A percentile compares a stretch with the other conserved stretches of the same genome.
Conservation (phyloP, 495 filamentous ascomycete genomes). For the Aspergillus taichungensis region DNA sequence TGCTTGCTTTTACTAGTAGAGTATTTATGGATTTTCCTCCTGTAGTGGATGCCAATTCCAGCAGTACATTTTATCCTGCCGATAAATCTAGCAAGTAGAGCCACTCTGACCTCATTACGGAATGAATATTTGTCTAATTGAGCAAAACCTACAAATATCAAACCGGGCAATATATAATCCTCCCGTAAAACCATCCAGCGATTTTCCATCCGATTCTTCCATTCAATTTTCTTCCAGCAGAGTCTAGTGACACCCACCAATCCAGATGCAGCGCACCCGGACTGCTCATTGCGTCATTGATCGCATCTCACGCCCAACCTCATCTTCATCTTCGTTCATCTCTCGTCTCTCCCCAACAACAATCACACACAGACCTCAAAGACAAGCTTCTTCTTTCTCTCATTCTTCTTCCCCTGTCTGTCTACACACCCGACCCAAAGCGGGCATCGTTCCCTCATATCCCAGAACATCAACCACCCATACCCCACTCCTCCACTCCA, state of each 20-base stretch:
- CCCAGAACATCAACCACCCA: neutral
- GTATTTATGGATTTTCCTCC: no score
- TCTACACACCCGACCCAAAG: neutral
- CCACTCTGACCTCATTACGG: no score
- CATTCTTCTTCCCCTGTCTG: neutral
- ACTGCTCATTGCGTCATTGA: slow-evolving; percentile 35
- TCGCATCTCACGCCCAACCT: slow-evolving; percentile 14
- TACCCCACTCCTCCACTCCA: slow-evolving; percentile 1
- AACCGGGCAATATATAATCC: no score
- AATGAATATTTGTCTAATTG: no score
- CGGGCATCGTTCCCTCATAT: slow-evolving; percentile 2
- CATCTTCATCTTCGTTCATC: slow-evolving; percentile 9
- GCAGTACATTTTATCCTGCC: neutral
- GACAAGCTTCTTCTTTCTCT: no score
- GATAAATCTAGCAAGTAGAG: neutral
- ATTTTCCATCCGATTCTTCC: no score
- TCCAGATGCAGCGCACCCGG: slow-evolving; percentile 8
- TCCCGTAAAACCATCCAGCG: no score
- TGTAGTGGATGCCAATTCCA: no score
- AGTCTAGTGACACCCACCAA: neutral
- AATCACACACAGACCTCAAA: neutral
- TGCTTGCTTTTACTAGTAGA: no score
- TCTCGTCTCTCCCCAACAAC: neutral
- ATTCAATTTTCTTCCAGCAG: neutral
- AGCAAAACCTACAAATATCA: no score